Base-by-base conservation (phyloP, 140 eudicot species). In the Ambrosia hybrid region DNA sequence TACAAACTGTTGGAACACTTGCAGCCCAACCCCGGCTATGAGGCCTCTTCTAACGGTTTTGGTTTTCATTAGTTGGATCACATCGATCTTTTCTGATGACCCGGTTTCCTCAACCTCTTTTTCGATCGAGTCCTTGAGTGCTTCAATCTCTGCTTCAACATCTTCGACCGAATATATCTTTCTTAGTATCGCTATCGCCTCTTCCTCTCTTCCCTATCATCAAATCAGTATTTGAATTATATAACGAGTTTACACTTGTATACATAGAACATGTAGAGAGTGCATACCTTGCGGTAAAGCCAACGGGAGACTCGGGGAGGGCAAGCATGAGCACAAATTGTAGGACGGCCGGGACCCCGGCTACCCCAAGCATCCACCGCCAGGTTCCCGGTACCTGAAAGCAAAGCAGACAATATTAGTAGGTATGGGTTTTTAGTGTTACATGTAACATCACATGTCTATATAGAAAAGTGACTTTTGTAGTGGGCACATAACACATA, bases 301-400 rank as follows among this genome's bases (percentile, higher is more conserved):
- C 92, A 87, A 45, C 87, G 83, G 30, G 92, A 0, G 92, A 87
- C 68, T 87, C 92, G 1, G 92, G 92, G 37, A 87, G 83, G 1
- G 72, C 68, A 2, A 84, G 73, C 92, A 84, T 87, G n/a, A 87
- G 79, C 5, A 78, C 38, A 10, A 87, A 81, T 38, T 84, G 92
- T 12, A 87, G 15, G n/a, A 87, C 68, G 48, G 89, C 89, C 4
- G 89, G 89, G 67, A 84, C 26, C 16, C 89, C 89, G 8, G 87
- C 85, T 9, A 84, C 77, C 37, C 92, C 87, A 5, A 86, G 83
- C 92, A 84, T 86, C 87, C 89, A 86, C 1, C 89, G 81, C 89
- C 87, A 84, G 5, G 92, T 84, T 33, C 92, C 87, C 0, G 78
- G 89, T 57, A 75, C 85, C 92, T 86, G 21, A 21, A 21, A 21